These are phyloP conservation scores for Globisporangium uncinulatum DNA, from an alignment of 352 stramenopile genomes.

Conservation along the genomic window DNA sequence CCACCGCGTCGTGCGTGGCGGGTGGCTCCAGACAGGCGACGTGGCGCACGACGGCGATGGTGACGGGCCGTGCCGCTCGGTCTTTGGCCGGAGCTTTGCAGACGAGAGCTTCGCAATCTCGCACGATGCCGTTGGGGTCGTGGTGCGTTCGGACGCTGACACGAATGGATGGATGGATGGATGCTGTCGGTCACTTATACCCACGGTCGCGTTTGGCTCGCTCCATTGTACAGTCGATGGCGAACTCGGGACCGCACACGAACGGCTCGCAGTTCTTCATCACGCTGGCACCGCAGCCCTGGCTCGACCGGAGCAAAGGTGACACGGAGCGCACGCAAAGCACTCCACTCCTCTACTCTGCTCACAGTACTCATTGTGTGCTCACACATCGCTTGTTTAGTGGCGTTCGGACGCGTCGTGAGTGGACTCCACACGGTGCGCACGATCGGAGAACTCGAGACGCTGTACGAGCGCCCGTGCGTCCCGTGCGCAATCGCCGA, in stretches of 20 bases:
- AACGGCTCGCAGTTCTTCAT: conserved; percentile 99
- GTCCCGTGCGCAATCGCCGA: conserved; percentile 63
- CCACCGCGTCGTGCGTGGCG: conserved; percentile 57
- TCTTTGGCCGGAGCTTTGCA: conserved; percentile 56
- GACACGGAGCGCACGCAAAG: too few relatives aligned
- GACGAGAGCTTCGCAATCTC: conserved; percentile 74
- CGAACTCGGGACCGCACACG: conserved; percentile 92
- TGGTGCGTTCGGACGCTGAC: conserved; percentile 25
- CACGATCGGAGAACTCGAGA: conserved; percentile 48
- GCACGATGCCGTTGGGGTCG: conserved; percentile 51
- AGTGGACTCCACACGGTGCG: conserved; percentile 52
- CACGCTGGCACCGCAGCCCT: conserved; percentile 75
- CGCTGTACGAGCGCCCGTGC: conserved; percentile 41
- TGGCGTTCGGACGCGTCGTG: conserved; percentile 72
- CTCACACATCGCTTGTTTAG: conserved; percentile 14
- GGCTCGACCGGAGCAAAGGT: conserved; percentile 69
- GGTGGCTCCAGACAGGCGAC: conserved; percentile 76
- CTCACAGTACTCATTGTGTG: not conserved
- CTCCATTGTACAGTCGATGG: conserved; percentile 85
- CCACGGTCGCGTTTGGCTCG: conserved; percentile 1
- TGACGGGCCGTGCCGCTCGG: conserved; percentile 41
- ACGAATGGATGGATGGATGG: too few relatives aligned
- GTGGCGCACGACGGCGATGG: conserved; percentile 35
- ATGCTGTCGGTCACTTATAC: not conserved
- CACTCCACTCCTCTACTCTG: not conserved